Evolutionary conservation across 2,329 filamentous ascomycete species (phyloP).

Genomic region (Beauveria medogensis): DNA sequence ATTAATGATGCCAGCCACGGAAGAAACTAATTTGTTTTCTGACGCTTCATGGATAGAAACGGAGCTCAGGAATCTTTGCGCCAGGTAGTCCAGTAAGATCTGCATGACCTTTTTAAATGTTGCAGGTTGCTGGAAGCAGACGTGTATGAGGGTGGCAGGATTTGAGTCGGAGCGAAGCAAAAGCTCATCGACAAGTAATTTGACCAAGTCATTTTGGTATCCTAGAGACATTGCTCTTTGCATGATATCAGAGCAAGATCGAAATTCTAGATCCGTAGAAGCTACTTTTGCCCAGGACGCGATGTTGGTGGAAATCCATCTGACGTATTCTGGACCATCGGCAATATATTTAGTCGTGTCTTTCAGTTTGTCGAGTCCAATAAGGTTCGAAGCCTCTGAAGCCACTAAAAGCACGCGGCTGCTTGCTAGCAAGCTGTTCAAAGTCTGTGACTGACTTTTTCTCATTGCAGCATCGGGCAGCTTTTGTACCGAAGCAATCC

Average conservation of each 20-base stretch:
- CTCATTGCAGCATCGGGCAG: conserved; percentile 19
- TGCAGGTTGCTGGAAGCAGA: conserved; percentile 23
- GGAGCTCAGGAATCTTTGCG: conserved; percentile 34
- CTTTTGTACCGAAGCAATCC: conserved; percentile 24
- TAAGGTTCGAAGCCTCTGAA: conserved; percentile 47
- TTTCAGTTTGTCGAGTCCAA: conserved; percentile 27
- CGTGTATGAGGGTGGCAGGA: conserved; percentile 19
- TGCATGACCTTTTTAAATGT: conserved; percentile 20
- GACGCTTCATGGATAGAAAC: conserved; percentile 24
- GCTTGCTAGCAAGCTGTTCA: conserved; percentile 38
- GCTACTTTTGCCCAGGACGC: conserved; percentile 31
- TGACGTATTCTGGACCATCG: conserved; percentile 54
- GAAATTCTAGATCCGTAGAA: conserved; percentile 28
- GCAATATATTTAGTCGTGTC: conserved; percentile 48
- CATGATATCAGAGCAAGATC: conserved; percentile 39
- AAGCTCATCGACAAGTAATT: conserved; percentile 26
- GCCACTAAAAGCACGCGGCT: conserved; percentile 42
- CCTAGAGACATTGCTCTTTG: conserved; percentile 61
- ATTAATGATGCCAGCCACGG: conserved; percentile 49
- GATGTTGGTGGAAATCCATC: conserved; percentile 65
- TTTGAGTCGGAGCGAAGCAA: conserved; percentile 24
- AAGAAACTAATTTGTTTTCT: conserved; percentile 38
- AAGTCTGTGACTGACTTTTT: conserved; percentile 25
- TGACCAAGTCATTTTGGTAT: conserved; percentile 47
- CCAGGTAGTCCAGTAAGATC: conserved; percentile 31